A percentile compares a stretch with the other conserved stretches of the same genome.
Conservation (phyloP, 805 yeast genomes). For the Candida nonsorbophila region DNA sequence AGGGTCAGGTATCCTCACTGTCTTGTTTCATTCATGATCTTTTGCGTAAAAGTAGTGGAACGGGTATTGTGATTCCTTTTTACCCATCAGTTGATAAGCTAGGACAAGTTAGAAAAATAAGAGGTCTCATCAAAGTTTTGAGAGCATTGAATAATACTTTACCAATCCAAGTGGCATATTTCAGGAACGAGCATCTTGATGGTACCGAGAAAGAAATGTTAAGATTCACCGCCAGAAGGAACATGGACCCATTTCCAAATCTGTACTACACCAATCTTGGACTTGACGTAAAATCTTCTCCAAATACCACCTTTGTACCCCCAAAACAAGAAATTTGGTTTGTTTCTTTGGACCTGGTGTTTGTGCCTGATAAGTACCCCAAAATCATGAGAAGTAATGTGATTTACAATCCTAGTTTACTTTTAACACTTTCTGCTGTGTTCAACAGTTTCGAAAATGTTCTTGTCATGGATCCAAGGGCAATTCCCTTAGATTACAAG, state of each 20-base stretch:
- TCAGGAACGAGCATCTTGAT: conserved; percentile 7
- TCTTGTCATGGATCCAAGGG: conserved; percentile 20
- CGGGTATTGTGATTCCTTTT: conserved; percentile 29
- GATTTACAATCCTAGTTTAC: conserved; percentile 10
- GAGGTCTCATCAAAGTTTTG: conserved; percentile 19
- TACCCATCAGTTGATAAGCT: conserved; percentile 9
- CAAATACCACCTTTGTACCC: conserved; percentile 5
- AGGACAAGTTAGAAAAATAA: conserved; percentile 13
- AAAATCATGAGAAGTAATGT: conserved; percentile 5
- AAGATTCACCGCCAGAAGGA: conserved; percentile 12
- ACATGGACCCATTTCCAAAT: conserved; percentile 9
- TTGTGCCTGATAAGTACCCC: conserved; percentile 12
- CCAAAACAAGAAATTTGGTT: conserved; percentile 23
- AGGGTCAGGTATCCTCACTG: background rate
- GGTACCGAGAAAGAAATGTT: conserved; percentile 8
- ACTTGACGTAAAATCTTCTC: conserved; percentile 1
- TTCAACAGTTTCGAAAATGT: conserved; percentile 29
- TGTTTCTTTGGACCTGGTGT: conserved; percentile 16
- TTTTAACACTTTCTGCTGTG: conserved; percentile 17
- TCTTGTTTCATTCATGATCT: conserved; percentile 12
- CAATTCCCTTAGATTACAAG: conserved; percentile 19
- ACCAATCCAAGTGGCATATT: conserved; percentile 23
- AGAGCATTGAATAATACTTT: conserved; percentile 19
- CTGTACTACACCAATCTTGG: conserved; percentile 5
- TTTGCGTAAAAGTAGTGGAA: conserved; percentile 13